Evolutionary conservation across 2,329 filamentous ascomycete genomes (phyloP).

Genomic region (Penicillium crustosum): DNA sequence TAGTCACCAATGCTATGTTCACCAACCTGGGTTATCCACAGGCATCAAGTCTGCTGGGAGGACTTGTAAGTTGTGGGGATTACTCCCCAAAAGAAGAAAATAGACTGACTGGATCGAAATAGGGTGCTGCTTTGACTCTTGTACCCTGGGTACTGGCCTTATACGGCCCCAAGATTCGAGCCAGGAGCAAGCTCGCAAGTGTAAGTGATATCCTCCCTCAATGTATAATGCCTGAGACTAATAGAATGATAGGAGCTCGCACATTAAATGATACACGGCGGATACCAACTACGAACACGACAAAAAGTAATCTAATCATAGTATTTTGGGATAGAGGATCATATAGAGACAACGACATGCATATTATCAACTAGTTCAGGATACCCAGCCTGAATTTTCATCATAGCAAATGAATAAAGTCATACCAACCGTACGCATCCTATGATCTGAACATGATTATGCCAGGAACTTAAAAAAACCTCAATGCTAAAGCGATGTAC

Average conservation of each 20-base stretch:
- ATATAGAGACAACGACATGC: constrained; percentile 5
- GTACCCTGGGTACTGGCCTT: constrained; percentile 88
- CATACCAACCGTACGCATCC: not conserved
- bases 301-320: constrained; percentile 6
- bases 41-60: constrained; percentile 74
- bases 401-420: not conserved
- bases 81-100: not conserved
- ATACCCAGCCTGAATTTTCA: not conserved
- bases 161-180: constrained; percentile 73
- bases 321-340: not conserved
- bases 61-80: constrained; percentile 54
- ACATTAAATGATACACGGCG: constrained; percentile 7
- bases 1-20: constrained; percentile 75
- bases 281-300: not conserved
- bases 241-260: constrained; percentile 21
- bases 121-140: constrained; percentile 62
- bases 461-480: not conserved
- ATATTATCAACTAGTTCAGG: not conserved
- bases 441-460: not conserved
- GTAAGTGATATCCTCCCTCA: constrained; percentile 39
- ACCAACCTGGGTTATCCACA: constrained; percentile 66
- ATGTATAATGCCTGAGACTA: not conserved
- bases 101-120: constrained; percentile 9
- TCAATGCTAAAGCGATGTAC: not conserved
- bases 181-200: constrained; percentile 73